Conservation (phyloP, 345 rosid genomes). For the Carallia pectinifolia region DNA sequence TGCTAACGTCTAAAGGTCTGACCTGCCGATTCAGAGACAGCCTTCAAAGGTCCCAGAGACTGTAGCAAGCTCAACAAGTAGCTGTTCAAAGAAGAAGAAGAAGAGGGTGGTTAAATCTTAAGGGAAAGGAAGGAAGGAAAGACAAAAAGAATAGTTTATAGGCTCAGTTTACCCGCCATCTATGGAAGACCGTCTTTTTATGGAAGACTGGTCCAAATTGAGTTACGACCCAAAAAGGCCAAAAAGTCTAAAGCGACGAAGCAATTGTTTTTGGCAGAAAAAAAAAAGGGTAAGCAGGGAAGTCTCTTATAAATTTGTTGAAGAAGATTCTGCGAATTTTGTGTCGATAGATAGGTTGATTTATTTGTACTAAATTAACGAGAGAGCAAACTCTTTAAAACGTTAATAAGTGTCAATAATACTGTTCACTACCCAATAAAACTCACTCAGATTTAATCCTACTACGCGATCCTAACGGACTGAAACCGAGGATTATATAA, state of each 20-base stretch:
- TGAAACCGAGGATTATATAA: not conserved
- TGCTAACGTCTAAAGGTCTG: not conserved
- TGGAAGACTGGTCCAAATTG: constrained; percentile 4
- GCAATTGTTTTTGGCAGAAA: not conserved
- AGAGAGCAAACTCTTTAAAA: no score
- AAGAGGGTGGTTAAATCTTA: not conserved
- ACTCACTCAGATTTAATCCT: no score
- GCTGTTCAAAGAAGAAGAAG: not conserved
- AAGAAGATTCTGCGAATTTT: no score
- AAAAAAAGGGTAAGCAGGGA: no score
- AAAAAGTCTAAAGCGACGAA: not conserved
- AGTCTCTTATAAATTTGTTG: no score
- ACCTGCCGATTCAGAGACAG: not conserved
- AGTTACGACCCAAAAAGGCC: constrained; percentile 3
- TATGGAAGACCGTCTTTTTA: not conserved
- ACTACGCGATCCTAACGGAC: no score
- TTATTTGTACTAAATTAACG: no score
- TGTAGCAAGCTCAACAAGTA: not conserved
- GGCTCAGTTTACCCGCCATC: constrained; percentile 8
- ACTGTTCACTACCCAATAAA: no score
- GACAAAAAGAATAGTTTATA: constrained; percentile 1
- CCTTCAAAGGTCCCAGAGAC: constrained; percentile 7
- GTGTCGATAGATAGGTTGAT: no score
- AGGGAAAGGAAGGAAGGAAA: not conserved
- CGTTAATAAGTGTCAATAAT: no score